These are phyloP conservation scores for Cotoneaster glaucophyllus DNA, from an alignment of 306 rosid species.

Conservation along the genomic window DNA sequence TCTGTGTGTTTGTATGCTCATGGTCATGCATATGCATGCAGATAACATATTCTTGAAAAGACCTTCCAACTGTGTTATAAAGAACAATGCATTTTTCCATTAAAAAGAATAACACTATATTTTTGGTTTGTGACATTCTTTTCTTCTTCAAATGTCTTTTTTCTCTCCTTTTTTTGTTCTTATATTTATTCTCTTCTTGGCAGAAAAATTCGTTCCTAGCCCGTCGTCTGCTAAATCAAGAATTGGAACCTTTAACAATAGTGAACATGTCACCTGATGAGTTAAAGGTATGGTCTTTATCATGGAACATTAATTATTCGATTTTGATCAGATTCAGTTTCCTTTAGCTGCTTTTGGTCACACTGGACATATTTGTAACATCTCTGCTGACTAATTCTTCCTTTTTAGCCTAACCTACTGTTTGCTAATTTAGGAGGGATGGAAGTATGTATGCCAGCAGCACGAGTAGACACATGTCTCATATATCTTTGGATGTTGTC, in stretches of 20 bases:
- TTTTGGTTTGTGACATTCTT: not conserved
- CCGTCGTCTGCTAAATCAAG: conserved; percentile 65
- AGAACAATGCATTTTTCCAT: not conserved
- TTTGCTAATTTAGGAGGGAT: not conserved
- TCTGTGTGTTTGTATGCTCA: conserved; percentile 10
- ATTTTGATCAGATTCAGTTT: not conserved
- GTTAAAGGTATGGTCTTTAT: conserved; percentile 56
- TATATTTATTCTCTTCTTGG: conserved; percentile 10
- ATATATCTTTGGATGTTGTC: not conserved
- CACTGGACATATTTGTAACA: not conserved
- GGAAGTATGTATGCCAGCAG: not conserved
- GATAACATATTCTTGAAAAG: not conserved
- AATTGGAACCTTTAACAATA: conserved; percentile 74
- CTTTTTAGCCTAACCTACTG: not conserved
- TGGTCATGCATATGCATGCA: not conserved
- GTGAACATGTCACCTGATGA: conserved; percentile 86
- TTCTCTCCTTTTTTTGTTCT: not conserved
- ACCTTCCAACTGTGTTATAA: not conserved
- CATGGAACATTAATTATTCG: not conserved
- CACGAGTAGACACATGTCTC: not conserved
- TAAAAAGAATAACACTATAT: not conserved
- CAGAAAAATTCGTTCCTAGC: conserved; percentile 65
- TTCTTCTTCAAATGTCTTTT: not conserved
- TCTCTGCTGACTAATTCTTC: not conserved
- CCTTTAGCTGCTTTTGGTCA: not conserved